Percentiles rank a stretch among this genome's conserved stretches.
Evolutionary conservation across 306 rosid genomes (phyloP).

Genomic region (Quillaja saponaria): DNA sequence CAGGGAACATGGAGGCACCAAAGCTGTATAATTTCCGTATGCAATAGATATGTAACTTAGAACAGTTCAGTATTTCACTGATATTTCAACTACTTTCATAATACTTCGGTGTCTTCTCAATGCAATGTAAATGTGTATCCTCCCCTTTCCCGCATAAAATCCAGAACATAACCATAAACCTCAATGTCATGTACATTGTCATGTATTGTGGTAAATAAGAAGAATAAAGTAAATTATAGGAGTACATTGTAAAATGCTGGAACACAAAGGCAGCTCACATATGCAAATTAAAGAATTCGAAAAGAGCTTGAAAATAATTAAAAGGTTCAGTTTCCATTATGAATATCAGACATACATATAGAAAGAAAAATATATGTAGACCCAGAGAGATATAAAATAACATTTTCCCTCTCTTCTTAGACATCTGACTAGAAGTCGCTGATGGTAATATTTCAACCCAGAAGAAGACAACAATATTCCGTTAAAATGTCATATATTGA

Average conservation of each 20-base stretch:
- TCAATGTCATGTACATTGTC: neutral
- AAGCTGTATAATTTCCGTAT: neutral
- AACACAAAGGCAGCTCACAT: neutral
- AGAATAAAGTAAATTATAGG: neutral
- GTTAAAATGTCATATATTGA: constrained; percentile 7
- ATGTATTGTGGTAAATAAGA: neutral
- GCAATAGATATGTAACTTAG: neutral
- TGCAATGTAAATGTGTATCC: neutral
- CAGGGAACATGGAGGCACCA: constrained; percentile 3
- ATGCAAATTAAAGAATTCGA: neutral
- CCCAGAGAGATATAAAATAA: no score
- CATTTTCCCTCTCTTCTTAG: no score
- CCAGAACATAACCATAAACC: constrained; percentile 7
- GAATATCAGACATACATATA: constrained; percentile 12
- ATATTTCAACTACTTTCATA: constrained; percentile 5
- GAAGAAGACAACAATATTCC: neutral
- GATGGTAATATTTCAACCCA: neutral
- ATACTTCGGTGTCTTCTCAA: neutral
- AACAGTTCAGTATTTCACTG: constrained; percentile 3
- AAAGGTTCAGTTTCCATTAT: neutral
- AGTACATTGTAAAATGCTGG: neutral
- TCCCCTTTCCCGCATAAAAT: neutral
- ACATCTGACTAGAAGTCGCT: neutral
- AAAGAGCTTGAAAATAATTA: neutral
- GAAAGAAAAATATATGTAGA: constrained; percentile 2